A percentile compares a stretch with the other conserved stretches of the same genome.
These are phyloP conservation scores for Verbascum thapsus DNA, from an alignment of 257 asterid species.

Conservation along the genomic window DNA sequence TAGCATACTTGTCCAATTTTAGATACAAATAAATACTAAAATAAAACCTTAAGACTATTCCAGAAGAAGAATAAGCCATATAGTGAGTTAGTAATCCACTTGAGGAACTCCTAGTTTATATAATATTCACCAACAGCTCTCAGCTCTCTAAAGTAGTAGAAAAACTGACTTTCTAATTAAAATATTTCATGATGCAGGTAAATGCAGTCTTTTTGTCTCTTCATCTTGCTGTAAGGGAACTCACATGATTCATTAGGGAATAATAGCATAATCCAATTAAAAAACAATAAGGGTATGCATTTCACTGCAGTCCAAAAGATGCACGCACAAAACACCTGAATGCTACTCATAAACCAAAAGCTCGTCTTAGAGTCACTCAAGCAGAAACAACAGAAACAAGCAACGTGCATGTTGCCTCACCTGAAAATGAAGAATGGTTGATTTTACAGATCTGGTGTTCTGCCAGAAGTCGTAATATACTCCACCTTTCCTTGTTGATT, in stretches of 20 bases:
- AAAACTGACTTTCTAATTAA: background rate
- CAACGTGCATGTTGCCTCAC: slow-evolving; percentile 26
- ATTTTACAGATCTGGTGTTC: slow-evolving; percentile 57
- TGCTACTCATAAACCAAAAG: slow-evolving; percentile 2
- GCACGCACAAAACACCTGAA: background rate
- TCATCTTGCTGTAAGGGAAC: background rate
- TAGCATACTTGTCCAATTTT: background rate
- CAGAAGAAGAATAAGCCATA: background rate
- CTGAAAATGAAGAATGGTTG: slow-evolving; percentile 63
- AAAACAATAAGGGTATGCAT: background rate
- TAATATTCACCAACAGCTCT: slow-evolving; percentile 7
- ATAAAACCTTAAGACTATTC: too few relatives aligned
- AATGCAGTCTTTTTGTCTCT: slow-evolving; percentile 5
- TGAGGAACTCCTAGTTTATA: slow-evolving; percentile 7
- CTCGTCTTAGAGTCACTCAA: background rate
- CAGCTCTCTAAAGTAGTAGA: background rate
- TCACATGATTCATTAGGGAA: background rate
- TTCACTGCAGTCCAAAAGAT: background rate
- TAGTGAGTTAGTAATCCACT: slow-evolving; percentile 10
- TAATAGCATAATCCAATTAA: slow-evolving; percentile 5
- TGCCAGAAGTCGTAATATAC: slow-evolving; percentile 55
- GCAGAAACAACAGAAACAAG: background rate
- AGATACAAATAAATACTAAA: slow-evolving; percentile 9
- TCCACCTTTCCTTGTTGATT: slow-evolving; percentile 52
- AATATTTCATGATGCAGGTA: slow-evolving; percentile 6